Evolutionary conservation across 2,329 filamentous ascomycete species (phyloP).

Genomic region (Exophiala oligosperma): DNA sequence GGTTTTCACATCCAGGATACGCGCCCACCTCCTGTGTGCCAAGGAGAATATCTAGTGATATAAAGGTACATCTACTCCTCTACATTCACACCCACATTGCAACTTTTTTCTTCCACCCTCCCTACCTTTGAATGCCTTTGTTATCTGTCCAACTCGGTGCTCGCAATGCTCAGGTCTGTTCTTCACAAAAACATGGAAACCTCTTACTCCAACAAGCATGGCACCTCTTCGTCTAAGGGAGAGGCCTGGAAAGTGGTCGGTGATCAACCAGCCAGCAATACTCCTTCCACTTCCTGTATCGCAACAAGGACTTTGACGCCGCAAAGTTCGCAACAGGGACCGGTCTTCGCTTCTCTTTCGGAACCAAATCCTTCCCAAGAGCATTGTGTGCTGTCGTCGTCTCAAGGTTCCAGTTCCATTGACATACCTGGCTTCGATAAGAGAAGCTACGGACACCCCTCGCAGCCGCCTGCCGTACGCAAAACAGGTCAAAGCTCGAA

Average conservation of each 20-base stretch:
- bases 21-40: no score
- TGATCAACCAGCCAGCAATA: background rate
- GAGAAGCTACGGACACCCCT: constrained; percentile 10
- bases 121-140: background rate
- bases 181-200: background rate
- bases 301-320: constrained; percentile 2
- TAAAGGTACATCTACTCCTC: no score
- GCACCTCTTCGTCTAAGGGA: constrained; percentile 1
- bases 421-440: constrained; percentile 1
- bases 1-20: no score
- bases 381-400: background rate
- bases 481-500: background rate
- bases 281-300: background rate
- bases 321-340: background rate
- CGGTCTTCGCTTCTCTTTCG: background rate
- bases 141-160: background rate
- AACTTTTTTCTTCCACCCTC: no score
- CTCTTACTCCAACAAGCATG: constrained; percentile 10
- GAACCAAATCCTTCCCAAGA: background rate
- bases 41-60: no score
- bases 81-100: no score
- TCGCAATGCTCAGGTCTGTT: background rate
- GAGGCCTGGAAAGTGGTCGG: background rate
- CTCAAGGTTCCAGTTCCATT: background rate
- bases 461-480: no score